Conservation (phyloP, 108 stramenopile genomes). For the Pseudonitzschia delicatissima region DNA sequence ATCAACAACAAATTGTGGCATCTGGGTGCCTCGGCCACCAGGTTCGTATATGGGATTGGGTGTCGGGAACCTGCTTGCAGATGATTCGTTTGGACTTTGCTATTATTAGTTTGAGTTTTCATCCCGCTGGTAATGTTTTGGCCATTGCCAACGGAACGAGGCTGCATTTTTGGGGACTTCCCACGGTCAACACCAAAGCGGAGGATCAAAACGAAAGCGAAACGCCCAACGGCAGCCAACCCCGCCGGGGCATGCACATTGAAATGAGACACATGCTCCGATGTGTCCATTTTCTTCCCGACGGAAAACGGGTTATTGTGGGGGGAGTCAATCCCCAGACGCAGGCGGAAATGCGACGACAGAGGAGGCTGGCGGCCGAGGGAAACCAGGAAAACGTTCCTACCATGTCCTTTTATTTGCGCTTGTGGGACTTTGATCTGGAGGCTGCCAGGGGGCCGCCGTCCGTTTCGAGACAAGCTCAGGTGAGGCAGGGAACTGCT, state of each 20-base stretch:
- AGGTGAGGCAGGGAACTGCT: neutral
- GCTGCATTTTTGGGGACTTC: constrained; percentile 92
- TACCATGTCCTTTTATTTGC: constrained; percentile 73
- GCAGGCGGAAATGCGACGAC: neutral
- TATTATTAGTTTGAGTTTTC: constrained; percentile 94
- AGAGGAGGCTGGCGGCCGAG: neutral
- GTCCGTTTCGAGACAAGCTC: too few relatives aligned
- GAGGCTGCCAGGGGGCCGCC: neutral
- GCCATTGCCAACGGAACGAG: constrained; percentile 88
- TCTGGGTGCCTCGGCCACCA: constrained; percentile 94
- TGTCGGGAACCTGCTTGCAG: constrained; percentile 55
- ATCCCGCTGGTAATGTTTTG: constrained; percentile 84
- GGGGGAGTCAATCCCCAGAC: constrained; percentile 81
- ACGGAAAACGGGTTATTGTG: constrained; percentile 75
- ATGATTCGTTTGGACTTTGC: constrained; percentile 85
- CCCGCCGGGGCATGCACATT: constrained; percentile 13
- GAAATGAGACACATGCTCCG: constrained; percentile 68
- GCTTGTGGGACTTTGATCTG: constrained; percentile 79
- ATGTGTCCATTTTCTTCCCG: constrained; percentile 92
- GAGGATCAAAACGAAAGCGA: constrained; percentile 15
- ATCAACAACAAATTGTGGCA: constrained; percentile 69
- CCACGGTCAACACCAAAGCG: neutral
- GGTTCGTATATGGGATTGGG: constrained; percentile 96
- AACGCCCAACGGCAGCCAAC: neutral
- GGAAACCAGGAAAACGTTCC: neutral